These are phyloP conservation scores for Quercus suber DNA, from an alignment of 306 rosid species.

Conservation along the genomic window DNA sequence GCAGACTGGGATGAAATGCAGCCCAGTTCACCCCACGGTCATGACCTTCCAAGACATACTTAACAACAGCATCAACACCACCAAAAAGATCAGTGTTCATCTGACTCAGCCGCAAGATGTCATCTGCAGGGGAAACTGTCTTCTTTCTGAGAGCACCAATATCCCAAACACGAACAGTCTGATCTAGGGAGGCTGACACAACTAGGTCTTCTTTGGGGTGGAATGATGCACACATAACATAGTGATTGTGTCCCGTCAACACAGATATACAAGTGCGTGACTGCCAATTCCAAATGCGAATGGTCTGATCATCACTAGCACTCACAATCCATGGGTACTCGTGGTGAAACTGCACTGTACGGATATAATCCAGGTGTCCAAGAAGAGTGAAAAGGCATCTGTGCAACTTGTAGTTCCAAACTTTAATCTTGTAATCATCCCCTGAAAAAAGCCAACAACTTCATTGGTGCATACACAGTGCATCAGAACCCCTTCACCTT, in stretches of 20 bases:
- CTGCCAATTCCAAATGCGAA: constrained; percentile 99
- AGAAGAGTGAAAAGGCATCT: constrained; percentile 91
- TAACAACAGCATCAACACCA: constrained; percentile 88
- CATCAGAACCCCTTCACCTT: not conserved
- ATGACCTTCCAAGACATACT: constrained; percentile 97
- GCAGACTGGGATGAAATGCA: constrained; percentile 87
- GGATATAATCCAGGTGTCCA: constrained; percentile 96
- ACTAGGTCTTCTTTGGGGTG: constrained; percentile 95
- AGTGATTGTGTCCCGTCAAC: constrained; percentile 95
- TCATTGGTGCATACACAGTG: not conserved
- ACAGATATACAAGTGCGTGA: constrained; percentile 96
- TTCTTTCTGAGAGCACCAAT: constrained; percentile 87
- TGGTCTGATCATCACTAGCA: constrained; percentile 98
- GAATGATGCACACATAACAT: constrained; percentile 95
- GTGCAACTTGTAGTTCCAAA: constrained; percentile 98
- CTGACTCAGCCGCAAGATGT: constrained; percentile 82
- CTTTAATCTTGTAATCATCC: constrained; percentile 98
- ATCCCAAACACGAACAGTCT: constrained; percentile 99
- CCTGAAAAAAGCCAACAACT: constrained; percentile 43
- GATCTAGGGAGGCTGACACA: constrained; percentile 94
- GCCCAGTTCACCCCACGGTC: constrained; percentile 99
- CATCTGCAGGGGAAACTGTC: constrained; percentile 92
- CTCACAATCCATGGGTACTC: constrained; percentile 97
- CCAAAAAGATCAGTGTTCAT: constrained; percentile 98
- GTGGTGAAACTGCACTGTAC: constrained; percentile 96